phyloP scores from a whole-genome alignment of 2,329 filamentous ascomycete genomes.

The Pestalotiopsis sp. region DNA sequence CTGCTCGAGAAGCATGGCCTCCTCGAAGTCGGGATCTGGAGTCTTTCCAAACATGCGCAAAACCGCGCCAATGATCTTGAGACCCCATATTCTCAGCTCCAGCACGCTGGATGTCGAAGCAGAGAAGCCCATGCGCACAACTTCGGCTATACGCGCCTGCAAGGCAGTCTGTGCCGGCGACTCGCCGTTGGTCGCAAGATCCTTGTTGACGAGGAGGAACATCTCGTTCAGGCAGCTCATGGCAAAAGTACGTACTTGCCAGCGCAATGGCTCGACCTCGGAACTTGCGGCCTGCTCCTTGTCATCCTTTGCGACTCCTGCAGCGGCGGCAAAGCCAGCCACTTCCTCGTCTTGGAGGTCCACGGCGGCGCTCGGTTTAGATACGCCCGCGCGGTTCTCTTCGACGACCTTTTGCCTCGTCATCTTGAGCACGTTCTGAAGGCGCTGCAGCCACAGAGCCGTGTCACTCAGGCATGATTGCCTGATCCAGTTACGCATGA shows the following conservation, averaged over 20 bases:
- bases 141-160: constrained; percentile 84
- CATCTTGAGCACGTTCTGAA: constrained; percentile 87
- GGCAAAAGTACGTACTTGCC: constrained; percentile 94
- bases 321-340: constrained; percentile 86
- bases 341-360: constrained; percentile 96
- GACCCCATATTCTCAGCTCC: constrained; percentile 84
- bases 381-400: constrained; percentile 45
- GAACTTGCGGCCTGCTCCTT: constrained; percentile 51
- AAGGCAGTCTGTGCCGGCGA: constrained; percentile 77
- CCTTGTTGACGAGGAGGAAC: constrained; percentile 76
- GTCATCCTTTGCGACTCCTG: constrained; percentile 57
- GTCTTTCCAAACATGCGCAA: constrained; percentile 95
- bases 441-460: constrained; percentile 82
- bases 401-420: constrained; percentile 70
- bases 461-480: constrained; percentile 85
- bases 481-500: constrained; percentile 90
- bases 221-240: constrained; percentile 88
- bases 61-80: constrained; percentile 92
- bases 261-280: constrained; percentile 86
- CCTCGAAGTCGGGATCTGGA: constrained; percentile 95
- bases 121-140: constrained; percentile 96
- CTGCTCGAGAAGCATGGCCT: constrained; percentile 93
- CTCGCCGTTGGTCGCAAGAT: constrained; percentile 76
- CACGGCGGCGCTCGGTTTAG: constrained; percentile 57
- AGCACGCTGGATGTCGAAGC: constrained; percentile 93